Percentiles rank a stretch among this genome's conserved stretches.
Conservation (phyloP, 495 filamentous ascomycete genomes). For the Penicillium daleae region DNA sequence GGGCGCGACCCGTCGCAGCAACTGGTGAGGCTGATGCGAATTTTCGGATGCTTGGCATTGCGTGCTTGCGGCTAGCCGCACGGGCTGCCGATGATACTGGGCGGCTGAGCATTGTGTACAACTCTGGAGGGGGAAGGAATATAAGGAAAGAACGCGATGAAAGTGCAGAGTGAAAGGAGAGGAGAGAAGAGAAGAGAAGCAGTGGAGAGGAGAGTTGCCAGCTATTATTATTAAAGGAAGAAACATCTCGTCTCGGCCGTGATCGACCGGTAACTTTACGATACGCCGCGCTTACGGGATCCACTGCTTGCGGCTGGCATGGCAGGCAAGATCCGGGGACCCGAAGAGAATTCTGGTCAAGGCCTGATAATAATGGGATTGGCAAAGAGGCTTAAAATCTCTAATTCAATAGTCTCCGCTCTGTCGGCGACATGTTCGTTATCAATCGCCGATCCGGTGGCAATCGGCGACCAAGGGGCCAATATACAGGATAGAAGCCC, state of each 20-base stretch:
- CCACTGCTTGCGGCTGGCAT: slow-evolving; percentile 11
- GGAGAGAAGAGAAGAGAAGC: not conserved
- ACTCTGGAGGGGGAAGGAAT: not conserved
- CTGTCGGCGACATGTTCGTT: slow-evolving; percentile 4
- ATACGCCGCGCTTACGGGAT: slow-evolving; percentile 15
- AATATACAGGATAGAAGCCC: slow-evolving; percentile 15
- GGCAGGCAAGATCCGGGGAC: slow-evolving; percentile 1
- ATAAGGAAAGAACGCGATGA: not conserved
- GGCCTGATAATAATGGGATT: not conserved
- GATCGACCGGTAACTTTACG: slow-evolving; percentile 20
- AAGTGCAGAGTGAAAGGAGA: not conserved
- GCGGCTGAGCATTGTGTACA: slow-evolving; percentile 29
- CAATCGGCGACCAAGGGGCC: slow-evolving; percentile 20
- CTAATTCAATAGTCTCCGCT: slow-evolving; percentile 5
- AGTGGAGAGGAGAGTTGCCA: not conserved
- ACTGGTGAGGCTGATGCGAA: slow-evolving; percentile 51
- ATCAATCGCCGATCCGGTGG: slow-evolving; percentile 18
- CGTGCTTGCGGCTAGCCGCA: slow-evolving; percentile 21
- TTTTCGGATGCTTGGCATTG: slow-evolving; percentile 20
- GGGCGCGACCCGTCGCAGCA: slow-evolving; percentile 41
- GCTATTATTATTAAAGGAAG: slow-evolving; percentile 6
- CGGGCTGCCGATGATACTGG: slow-evolving; percentile 22
- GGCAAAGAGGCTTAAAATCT: not conserved
- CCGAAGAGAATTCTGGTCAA: not conserved
- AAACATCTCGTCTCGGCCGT: slow-evolving; percentile 18